Evolutionary conservation across 441 rosid genomes (phyloP), one percentile per base, ranked within the genome.

Genomic region (Mallotus japonicus): DNA sequence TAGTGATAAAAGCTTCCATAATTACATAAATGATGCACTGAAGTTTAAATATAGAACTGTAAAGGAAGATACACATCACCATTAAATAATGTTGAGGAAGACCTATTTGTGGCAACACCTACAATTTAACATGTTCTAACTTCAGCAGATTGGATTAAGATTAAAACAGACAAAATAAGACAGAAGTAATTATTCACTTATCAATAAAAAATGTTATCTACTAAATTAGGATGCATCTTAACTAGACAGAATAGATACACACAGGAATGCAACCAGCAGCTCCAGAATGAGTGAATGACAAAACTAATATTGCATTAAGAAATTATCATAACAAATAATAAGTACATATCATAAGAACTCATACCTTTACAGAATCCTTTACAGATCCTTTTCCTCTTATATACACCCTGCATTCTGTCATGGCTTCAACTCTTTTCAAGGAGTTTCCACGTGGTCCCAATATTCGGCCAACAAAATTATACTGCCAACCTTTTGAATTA

Each of bases 381-480:
- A 93, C 92, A 0, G 99, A 95, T 74, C 97, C 97, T 84, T 88
- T 84, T 77, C 99, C 99, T 82, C 96, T 85, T 65, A 93, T 93
- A 80, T 86, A 92, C 59, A 95, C 97, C 78, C 96, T 85, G 77
- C 97, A 92, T 65, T 86, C 88, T 34, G 95, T 91, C 87, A 83
- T 55, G 46, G 87, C 87, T 80, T 95, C 99, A 59, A 92, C 95
- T 84, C 98, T 87, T 84, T 95, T 95, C 69, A 95, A 85, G 78
- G 98, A 95, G 83, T 95, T 92, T 56, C 99, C 99, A 9, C 99
- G 89, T 15, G 98, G 98, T 73, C 98, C 99, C 79, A 95, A 83
- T 81, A 95, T 87, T 71, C 97, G 84, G 54, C 99, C 99, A 75
- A 93, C 98, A 83, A 95, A 95, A 80, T 95, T 91, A 73, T 81